Percentiles rank a stretch among this genome's conserved stretches.
Conservation (phyloP, 768 basidiomycete genomes). For the Tubosaeta brunneosetosa region DNA sequence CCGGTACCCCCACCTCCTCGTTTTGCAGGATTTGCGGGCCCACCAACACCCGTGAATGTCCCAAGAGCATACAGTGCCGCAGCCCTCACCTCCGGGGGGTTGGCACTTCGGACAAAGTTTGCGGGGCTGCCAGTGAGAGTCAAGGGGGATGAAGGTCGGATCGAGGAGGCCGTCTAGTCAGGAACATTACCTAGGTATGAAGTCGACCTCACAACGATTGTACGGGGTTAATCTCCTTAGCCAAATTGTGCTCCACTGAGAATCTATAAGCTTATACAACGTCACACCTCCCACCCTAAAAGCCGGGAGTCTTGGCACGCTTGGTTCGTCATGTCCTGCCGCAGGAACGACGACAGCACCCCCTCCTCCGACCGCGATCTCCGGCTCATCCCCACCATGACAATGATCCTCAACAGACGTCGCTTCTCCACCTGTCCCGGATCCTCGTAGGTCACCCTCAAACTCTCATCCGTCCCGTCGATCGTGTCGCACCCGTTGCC, state of each 20-base stretch:
- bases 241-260: no score
- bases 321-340: conserved; percentile 8
- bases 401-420: conserved; percentile 53
- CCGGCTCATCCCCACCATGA: conserved; percentile 20
- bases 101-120: conserved; percentile 72
- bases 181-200: no score
- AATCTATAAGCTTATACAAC: no score
- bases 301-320: conserved; percentile 8
- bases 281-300: not conserved
- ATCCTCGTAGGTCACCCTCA: conserved; percentile 65
- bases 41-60: conserved; percentile 89
- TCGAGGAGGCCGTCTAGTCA: no score
- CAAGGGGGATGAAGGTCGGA: conserved; percentile 20
- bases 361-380: conserved; percentile 3
- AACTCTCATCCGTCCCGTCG: conserved; percentile 42
- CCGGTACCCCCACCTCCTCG: conserved; percentile 84
- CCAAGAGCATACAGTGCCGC: conserved; percentile 89
- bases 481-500: conserved; percentile 11
- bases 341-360: not conserved
- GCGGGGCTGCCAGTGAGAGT: conserved; percentile 65
- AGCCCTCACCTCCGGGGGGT: conserved; percentile 88
- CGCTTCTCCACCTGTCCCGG: conserved; percentile 56
- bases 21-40: conserved; percentile 59
- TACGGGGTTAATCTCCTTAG: no score
- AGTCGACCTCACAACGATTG: no score